These are phyloP conservation scores for Fusarium subtropicale DNA, from an alignment of 2,329 filamentous ascomycete genomes.

Conservation along the genomic window DNA sequence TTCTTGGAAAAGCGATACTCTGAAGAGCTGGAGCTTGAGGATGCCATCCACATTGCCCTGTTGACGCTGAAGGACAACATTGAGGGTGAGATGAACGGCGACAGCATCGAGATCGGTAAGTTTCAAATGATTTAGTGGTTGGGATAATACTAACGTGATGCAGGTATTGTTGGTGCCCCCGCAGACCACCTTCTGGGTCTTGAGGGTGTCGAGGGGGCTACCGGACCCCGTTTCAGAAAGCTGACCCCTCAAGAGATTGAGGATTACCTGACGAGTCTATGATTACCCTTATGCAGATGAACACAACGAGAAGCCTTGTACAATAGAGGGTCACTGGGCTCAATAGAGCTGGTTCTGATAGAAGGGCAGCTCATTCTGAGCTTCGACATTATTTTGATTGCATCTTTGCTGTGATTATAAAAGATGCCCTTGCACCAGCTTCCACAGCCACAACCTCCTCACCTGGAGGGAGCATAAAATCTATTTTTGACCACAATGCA, in stretches of 20 bases:
- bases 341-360: slow-evolving; percentile 49
- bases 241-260: slow-evolving; percentile 98
- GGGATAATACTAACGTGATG: slow-evolving; percentile 39
- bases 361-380: slow-evolving; percentile 25
- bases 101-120: slow-evolving; percentile 97
- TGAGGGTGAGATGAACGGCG: slow-evolving; percentile 98
- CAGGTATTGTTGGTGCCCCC: slow-evolving; percentile 94
- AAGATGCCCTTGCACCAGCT: slow-evolving; percentile 63
- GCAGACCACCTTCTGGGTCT: slow-evolving; percentile 93
- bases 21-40: slow-evolving; percentile 94
- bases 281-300: slow-evolving; percentile 53
- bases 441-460: slow-evolving; percentile 56
- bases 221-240: slow-evolving; percentile 91
- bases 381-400: slow-evolving; percentile 27
- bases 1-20: slow-evolving; percentile 99
- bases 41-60: slow-evolving; percentile 97
- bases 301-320: slow-evolving; percentile 55
- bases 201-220: slow-evolving; percentile 86
- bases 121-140: not conserved
- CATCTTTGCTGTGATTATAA: slow-evolving; percentile 56
- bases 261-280: slow-evolving; percentile 99
- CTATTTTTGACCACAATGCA: slow-evolving; percentile 54
- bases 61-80: slow-evolving; percentile 99
- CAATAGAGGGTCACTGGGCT: slow-evolving; percentile 60
- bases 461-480: slow-evolving; percentile 44